Evolutionary conservation across 225 moss, liverwort and hornwort species (phyloP).

Genomic region (Physcomitrium patens): DNA sequence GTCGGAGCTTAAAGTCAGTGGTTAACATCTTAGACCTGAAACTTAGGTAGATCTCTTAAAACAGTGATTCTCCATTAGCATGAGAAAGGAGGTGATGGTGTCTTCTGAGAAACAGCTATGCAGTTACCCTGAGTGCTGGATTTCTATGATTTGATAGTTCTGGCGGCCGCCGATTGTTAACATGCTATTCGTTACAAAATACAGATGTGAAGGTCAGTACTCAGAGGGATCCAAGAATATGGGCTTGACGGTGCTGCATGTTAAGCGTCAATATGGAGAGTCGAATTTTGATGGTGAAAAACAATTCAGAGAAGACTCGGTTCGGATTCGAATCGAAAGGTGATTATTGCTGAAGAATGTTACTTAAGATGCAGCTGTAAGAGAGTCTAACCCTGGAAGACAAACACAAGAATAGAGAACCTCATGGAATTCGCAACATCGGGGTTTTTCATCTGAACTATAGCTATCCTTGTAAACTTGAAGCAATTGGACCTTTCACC

Average conservation of each 20-base stretch:
- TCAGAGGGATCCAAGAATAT: background rate
- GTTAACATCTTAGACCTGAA: background rate
- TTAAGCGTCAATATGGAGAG: background rate
- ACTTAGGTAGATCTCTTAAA: background rate
- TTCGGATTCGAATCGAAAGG: background rate
- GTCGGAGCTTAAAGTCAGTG: background rate
- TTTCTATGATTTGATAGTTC: constrained; percentile 7
- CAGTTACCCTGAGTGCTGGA: constrained; percentile 11
- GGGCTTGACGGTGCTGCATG: background rate
- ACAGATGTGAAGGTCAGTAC: constrained; percentile 4
- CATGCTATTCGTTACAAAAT: constrained; percentile 5
- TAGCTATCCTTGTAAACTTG: constrained; percentile 7
- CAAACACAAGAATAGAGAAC: background rate
- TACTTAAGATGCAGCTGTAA: constrained; percentile 13
- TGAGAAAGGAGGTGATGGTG: background rate
- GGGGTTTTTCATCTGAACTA: background rate
- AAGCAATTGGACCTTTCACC: background rate
- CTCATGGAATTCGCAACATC: background rate
- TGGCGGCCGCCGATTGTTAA: constrained; percentile 10
- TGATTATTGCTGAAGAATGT: constrained; percentile 18
- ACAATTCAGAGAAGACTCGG: background rate
- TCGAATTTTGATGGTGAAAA: background rate
- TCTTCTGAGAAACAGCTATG: constrained; percentile 1
- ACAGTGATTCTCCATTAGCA: background rate
- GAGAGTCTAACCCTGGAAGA: background rate